These are phyloP conservation scores for Pichia paraexigua DNA, from an alignment of 805 yeast species.

Conservation along the genomic window DNA sequence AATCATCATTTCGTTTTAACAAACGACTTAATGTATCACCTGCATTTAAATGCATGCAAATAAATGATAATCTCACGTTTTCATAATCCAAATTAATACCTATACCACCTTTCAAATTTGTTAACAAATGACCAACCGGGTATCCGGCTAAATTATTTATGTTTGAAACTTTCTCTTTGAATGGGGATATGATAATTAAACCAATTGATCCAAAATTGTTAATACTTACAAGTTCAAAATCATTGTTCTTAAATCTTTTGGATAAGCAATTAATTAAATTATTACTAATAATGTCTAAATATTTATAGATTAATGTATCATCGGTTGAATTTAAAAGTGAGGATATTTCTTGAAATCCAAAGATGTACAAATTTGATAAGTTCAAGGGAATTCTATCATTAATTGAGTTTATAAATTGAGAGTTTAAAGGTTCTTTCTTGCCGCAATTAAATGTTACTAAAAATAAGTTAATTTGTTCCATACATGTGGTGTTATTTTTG, in stretches of 20 bases:
- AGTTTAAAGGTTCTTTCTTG: slow-evolving; percentile 33
- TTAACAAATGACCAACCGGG: slow-evolving; percentile 49
- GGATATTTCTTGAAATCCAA: slow-evolving; percentile 63
- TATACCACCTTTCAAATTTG: slow-evolving; percentile 71
- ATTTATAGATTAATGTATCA: slow-evolving; percentile 28
- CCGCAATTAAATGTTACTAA: slow-evolving; percentile 50
- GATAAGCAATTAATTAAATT: slow-evolving; percentile 30
- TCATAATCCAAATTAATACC: slow-evolving; percentile 44
- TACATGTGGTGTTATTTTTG: background rate
- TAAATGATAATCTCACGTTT: slow-evolving; percentile 45
- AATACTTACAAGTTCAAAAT: slow-evolving; percentile 36
- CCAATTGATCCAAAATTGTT: slow-evolving; percentile 54
- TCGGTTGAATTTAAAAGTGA: slow-evolving; percentile 48
- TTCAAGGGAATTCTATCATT: slow-evolving; percentile 7
- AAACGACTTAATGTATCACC: slow-evolving; percentile 53
- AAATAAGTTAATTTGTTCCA: background rate
- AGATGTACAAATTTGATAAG: slow-evolving; percentile 42
- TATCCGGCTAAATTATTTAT: slow-evolving; percentile 23
- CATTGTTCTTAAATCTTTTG: slow-evolving; percentile 25
- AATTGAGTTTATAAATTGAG: slow-evolving; percentile 26
- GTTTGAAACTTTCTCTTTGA: slow-evolving; percentile 17
- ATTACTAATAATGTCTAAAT: slow-evolving; percentile 32
- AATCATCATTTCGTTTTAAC: slow-evolving; percentile 45
- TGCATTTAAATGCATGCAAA: slow-evolving; percentile 69
- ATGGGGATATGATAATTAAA: slow-evolving; percentile 41